Evolutionary conservation across 2,329 filamentous ascomycete species (phyloP).

Genomic region (Calonectria hongkongensis): DNA sequence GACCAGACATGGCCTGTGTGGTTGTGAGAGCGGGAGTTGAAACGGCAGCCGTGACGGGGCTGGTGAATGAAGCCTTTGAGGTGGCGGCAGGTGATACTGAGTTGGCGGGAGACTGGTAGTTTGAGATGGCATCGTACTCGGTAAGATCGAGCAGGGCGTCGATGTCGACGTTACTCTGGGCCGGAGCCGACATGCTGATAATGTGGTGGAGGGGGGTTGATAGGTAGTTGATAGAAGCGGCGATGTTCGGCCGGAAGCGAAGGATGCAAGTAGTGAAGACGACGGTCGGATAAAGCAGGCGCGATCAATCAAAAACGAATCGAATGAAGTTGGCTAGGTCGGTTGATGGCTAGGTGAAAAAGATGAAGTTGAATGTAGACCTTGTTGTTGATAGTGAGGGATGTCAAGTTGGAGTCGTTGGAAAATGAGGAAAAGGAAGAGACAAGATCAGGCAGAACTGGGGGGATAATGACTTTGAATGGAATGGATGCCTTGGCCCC

Average conservation of each 20-base stretch:
- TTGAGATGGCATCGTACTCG: slow-evolving; percentile 75
- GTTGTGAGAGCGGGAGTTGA: slow-evolving; percentile 74
- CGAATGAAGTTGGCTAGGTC: slow-evolving; percentile 29
- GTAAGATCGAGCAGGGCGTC: slow-evolving; percentile 77
- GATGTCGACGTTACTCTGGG: slow-evolving; percentile 69
- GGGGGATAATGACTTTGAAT: slow-evolving; percentile 59
- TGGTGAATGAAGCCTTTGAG: slow-evolving; percentile 73
- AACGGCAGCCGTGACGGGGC: slow-evolving; percentile 71
- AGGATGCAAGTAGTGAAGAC: slow-evolving; percentile 32
- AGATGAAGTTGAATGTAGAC: slow-evolving; percentile 38
- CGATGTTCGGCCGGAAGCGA: slow-evolving; percentile 37
- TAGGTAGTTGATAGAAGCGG: slow-evolving; percentile 34
- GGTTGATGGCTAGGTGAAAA: slow-evolving; percentile 22
- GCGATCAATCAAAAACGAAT: slow-evolving; percentile 25
- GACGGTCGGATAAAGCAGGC: slow-evolving; percentile 13
- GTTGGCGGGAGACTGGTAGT: slow-evolving; percentile 73
- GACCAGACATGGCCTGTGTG: slow-evolving; percentile 81
- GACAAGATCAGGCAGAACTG: slow-evolving; percentile 55
- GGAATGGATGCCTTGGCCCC: slow-evolving; percentile 56
- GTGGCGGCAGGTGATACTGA: slow-evolving; percentile 73
- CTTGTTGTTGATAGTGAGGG: slow-evolving; percentile 44
- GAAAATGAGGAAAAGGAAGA: slow-evolving; percentile 50
- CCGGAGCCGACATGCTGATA: slow-evolving; percentile 62
- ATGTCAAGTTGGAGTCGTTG: slow-evolving; percentile 41
- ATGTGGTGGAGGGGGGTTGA: slow-evolving; percentile 26